phyloP scores from a whole-genome alignment of 345 rosid genomes.

The Pistacia integerrima region DNA sequence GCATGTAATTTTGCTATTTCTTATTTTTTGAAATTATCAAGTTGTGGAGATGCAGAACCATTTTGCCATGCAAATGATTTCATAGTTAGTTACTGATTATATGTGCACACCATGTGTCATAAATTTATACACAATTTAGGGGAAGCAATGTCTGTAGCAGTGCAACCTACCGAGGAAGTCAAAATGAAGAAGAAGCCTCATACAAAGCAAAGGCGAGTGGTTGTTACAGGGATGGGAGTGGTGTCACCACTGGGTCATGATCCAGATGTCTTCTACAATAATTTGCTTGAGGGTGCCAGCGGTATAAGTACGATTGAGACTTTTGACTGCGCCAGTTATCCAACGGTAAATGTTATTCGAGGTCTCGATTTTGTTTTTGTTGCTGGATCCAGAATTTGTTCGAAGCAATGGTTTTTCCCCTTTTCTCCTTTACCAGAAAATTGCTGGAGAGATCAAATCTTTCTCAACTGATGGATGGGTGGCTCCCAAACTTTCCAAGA shows the following conservation, averaged over 20 bases:
- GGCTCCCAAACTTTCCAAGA: constrained; percentile 80
- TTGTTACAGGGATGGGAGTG: constrained; percentile 96
- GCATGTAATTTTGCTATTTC: neutral
- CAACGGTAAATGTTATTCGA: constrained; percentile 56
- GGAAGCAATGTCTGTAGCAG: constrained; percentile 63
- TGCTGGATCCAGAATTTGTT: constrained; percentile 19
- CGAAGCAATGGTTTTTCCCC: constrained; percentile 9
- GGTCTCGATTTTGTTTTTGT: constrained; percentile 15
- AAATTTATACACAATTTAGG: constrained; percentile 40
- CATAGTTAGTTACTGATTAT: neutral
- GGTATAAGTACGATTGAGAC: constrained; percentile 86
- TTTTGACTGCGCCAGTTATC: constrained; percentile 78
- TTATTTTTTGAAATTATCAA: neutral
- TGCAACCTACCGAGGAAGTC: constrained; percentile 62
- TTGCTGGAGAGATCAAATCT: constrained; percentile 90
- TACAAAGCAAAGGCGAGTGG: constrained; percentile 75
- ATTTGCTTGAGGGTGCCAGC: constrained; percentile 85
- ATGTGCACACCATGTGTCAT: neutral
- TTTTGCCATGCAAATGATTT: neutral
- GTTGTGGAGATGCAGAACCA: neutral
- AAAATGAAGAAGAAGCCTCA: constrained; percentile 57
- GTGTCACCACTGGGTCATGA: constrained; percentile 91
- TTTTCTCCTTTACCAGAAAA: constrained; percentile 50
- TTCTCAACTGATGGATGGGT: constrained; percentile 88
- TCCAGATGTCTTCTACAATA: constrained; percentile 66